A percentile compares a stretch with the other conserved stretches of the same genome.
phyloP scores from a whole-genome alignment of 2,329 filamentous ascomycete genomes.

The Apiospora kogelbergensis region DNA sequence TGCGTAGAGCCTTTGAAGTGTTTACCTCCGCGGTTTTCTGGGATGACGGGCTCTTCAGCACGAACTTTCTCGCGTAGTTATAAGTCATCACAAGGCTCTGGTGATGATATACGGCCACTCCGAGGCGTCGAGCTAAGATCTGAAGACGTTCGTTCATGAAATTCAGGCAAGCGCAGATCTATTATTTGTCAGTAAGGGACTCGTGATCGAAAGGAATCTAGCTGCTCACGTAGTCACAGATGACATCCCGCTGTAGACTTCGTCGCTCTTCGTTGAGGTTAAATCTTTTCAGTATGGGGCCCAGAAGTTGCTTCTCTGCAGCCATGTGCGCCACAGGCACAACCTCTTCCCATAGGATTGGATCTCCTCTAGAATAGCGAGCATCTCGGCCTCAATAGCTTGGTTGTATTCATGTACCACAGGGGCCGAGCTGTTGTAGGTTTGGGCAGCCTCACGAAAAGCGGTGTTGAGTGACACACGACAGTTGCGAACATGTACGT shows the following conservation, averaged over 20 bases:
- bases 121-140: constrained; percentile 19
- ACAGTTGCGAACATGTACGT: constrained; percentile 22
- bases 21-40: background rate
- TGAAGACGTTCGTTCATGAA: constrained; percentile 27
- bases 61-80: constrained; percentile 11
- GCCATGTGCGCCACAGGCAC: constrained; percentile 35
- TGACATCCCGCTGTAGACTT: constrained; percentile 16
- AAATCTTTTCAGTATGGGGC: constrained; percentile 21
- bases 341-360: constrained; percentile 34
- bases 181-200: background rate
- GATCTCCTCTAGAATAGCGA: constrained; percentile 28
- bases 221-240: constrained; percentile 22
- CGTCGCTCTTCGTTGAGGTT: constrained; percentile 13
- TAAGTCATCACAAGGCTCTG: constrained; percentile 21
- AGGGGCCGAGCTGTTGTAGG: constrained; percentile 13
- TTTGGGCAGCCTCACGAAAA: constrained; percentile 19
- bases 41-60: background rate
- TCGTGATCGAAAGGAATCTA: background rate
- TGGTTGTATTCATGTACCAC: constrained; percentile 7
- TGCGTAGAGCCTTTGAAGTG: background rate
- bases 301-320: constrained; percentile 30
- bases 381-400: constrained; percentile 21
- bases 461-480: constrained; percentile 21
- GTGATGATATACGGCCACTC: constrained; percentile 23
- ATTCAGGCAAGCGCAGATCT: constrained; percentile 25